phyloP scores from a whole-genome alignment of 1,139 yeast species.

The Candida sp. region DNA sequence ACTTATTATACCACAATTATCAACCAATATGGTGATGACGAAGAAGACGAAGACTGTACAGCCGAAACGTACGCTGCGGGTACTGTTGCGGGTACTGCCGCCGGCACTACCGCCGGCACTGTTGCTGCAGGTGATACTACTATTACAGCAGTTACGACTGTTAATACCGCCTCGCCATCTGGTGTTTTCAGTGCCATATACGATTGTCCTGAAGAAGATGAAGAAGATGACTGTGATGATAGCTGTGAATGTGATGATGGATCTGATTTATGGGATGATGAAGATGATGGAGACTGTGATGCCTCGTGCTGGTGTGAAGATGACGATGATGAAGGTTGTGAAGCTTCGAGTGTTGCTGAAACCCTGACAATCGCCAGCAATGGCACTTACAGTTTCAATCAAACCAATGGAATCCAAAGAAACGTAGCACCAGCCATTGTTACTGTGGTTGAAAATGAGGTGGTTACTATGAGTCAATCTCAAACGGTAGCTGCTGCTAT shows the following conservation, averaged over 20 bases:
- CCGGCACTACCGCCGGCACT: not conserved
- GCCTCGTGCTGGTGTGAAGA: constrained; percentile 8
- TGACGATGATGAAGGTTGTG: constrained; percentile 11
- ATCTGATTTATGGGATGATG: constrained; percentile 6
- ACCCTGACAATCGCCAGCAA: no score
- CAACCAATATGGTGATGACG: constrained; percentile 1
- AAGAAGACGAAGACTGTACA: constrained; percentile 3
- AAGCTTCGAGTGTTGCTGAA: constrained; percentile 4
- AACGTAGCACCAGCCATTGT: not conserved
- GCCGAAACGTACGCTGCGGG: constrained; percentile 1
- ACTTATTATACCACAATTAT: constrained; percentile 3
- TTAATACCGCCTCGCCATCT: not conserved
- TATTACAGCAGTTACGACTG: not conserved
- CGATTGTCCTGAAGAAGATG: constrained; percentile 6
- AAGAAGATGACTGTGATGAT: constrained; percentile 2
- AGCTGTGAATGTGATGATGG: constrained; percentile 6
- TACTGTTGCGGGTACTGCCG: not conserved
- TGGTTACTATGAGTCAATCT: constrained; percentile 4
- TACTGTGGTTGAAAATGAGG: not conserved
- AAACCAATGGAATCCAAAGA: not conserved
- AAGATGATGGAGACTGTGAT: constrained; percentile 6
- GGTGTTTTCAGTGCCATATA: constrained; percentile 1
- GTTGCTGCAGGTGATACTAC: not conserved
- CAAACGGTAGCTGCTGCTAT: constrained; percentile 6
- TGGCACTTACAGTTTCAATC: not conserved